A percentile compares a stretch with the other conserved stretches of the same genome.
Conservation (phyloP, 2,329 filamentous ascomycete species). For the Didymella glomerata region DNA sequence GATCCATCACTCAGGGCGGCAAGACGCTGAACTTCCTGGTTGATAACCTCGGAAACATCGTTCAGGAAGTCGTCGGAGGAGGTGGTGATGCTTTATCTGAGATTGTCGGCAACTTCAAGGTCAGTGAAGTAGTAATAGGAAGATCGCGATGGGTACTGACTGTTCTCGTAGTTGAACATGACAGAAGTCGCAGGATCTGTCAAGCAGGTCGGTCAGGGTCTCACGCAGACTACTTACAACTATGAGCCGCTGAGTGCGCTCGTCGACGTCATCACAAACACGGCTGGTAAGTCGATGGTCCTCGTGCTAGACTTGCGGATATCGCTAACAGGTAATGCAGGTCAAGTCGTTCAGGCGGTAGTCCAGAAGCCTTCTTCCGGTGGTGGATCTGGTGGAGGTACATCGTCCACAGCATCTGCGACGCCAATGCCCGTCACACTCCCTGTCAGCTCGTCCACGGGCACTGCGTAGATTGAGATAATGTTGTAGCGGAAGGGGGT, state of each 20-base stretch:
- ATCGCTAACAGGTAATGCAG: slow-evolving; percentile 28
- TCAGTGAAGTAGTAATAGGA: slow-evolving; percentile 7
- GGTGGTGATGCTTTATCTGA: slow-evolving; percentile 57
- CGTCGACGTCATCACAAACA: slow-evolving; percentile 65
- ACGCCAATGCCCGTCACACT: slow-evolving; percentile 45
- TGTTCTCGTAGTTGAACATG: slow-evolving; percentile 59
- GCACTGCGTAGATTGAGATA: slow-evolving; percentile 23
- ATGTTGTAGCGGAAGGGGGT: background rate
- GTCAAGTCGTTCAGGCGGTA: slow-evolving; percentile 63
- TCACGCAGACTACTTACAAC: slow-evolving; percentile 62
- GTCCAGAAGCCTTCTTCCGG: slow-evolving; percentile 45
- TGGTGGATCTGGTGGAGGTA: slow-evolving; percentile 26
- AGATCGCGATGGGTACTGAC: slow-evolving; percentile 1
- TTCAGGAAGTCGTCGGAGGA: slow-evolving; percentile 64
- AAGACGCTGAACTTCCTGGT: slow-evolving; percentile 64
- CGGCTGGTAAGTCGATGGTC: slow-evolving; percentile 41
- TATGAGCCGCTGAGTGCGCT: slow-evolving; percentile 61
- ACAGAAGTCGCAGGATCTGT: slow-evolving; percentile 56
- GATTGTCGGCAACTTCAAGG: slow-evolving; percentile 66
- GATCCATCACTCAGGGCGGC: slow-evolving; percentile 65
- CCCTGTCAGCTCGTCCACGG: slow-evolving; percentile 39
- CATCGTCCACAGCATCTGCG: slow-evolving; percentile 32
- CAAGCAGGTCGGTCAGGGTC: slow-evolving; percentile 49
- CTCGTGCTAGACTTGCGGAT: background rate
- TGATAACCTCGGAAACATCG: slow-evolving; percentile 70